Conservation (phyloP, 2,329 filamentous ascomycete genomes). For the Furcasterigmium furcatum region DNA sequence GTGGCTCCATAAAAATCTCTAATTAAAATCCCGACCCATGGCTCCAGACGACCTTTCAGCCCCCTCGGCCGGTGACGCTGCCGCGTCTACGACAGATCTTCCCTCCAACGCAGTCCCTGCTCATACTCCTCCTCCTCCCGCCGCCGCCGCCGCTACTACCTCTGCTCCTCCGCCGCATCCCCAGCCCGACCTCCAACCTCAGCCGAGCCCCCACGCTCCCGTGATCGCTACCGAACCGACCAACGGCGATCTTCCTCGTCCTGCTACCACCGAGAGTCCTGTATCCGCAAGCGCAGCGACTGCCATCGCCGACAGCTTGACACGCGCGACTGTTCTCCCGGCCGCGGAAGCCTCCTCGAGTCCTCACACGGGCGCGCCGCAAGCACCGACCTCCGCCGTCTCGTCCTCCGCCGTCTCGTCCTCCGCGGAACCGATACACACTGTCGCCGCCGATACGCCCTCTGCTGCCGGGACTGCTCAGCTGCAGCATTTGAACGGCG, state of each 20-base stretch:
- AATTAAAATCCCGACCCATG: constrained; percentile 34
- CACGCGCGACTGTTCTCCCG: not conserved
- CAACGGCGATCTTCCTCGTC: not conserved
- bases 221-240: not conserved
- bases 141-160: not conserved
- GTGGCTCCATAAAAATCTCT: constrained; percentile 34
- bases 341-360: too few species aligned
- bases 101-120: constrained; percentile 3
- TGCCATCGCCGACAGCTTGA: not conserved
- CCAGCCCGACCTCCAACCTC: not conserved
- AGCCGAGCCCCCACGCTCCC: not conserved
- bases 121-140: not conserved
- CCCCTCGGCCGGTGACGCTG: constrained; percentile 3
- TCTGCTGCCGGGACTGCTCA: not conserved
- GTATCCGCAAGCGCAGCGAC: not conserved
- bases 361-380: too few species aligned
- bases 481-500: constrained; percentile 10
- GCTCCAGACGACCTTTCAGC: constrained; percentile 21
- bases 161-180: not conserved
- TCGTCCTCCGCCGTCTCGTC: too few species aligned
- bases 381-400: not conserved
- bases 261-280: not conserved
- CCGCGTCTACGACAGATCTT: constrained; percentile 2
- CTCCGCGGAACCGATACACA: not conserved
- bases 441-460: not conserved